These are phyloP conservation scores for Pigoraptor vietnamica DNA, from an alignment of 78 protist genomes.

Conservation along the genomic window DNA sequence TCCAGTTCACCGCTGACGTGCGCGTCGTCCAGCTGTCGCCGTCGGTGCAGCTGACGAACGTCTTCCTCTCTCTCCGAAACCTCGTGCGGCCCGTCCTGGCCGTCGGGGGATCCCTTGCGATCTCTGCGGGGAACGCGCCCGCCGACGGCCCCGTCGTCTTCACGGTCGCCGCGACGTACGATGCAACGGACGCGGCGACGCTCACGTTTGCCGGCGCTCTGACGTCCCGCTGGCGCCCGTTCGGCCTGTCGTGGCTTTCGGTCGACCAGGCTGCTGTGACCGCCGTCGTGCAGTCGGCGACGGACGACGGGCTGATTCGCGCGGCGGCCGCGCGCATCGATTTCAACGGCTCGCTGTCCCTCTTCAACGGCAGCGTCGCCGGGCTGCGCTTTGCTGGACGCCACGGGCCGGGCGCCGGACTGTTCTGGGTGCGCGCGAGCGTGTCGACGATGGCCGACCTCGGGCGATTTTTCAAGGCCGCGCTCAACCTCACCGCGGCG, in stretches of 20 bases:
- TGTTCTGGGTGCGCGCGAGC: background rate
- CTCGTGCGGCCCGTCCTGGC: background rate
- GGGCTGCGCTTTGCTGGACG: background rate
- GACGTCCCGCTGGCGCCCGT: background rate
- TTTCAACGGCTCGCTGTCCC: background rate
- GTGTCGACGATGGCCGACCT: background rate
- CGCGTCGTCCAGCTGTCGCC: background rate
- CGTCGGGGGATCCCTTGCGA: background rate
- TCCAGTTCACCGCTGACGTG: background rate
- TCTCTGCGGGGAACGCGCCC: background rate
- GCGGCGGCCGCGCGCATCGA: background rate
- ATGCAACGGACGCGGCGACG: background rate
- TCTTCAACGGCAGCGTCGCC: background rate
- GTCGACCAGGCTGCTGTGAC: background rate
- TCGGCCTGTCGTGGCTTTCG: background rate
- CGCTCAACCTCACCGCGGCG: background rate
- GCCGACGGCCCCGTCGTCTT: background rate
- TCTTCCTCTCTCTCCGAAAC: background rate
- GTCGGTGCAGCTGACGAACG: background rate
- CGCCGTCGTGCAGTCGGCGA: background rate
- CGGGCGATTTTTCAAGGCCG: background rate
- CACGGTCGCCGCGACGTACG: background rate
- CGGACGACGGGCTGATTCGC: background rate
- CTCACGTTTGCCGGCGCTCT: background rate
- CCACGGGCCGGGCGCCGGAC: background rate